These are phyloP conservation scores for Patellifolia procumbens DNA, from an alignment of 179 eudicot species.

Conservation along the genomic window DNA sequence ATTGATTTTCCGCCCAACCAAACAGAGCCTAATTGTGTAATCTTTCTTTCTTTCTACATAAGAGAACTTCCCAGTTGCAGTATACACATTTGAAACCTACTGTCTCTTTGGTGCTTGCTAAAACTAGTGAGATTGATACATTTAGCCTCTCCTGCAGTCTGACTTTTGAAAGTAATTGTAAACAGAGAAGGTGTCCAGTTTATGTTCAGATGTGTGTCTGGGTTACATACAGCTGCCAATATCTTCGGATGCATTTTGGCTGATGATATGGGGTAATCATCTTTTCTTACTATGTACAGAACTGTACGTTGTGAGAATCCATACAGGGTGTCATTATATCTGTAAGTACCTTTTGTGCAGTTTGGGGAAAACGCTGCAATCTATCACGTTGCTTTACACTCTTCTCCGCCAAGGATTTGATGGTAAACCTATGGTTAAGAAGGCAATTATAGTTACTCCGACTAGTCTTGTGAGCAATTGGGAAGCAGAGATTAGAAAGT, in stretches of 20 bases:
- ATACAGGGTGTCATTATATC: conserved; percentile 4
- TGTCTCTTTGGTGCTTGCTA: neutral
- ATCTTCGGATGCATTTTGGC: conserved; percentile 96
- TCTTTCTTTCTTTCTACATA: neutral
- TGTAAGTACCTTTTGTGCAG: conserved; percentile 41
- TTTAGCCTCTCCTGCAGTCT: neutral
- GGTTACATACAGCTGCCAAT: conserved; percentile 54
- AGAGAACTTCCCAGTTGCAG: neutral
- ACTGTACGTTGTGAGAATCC: conserved; percentile 2
- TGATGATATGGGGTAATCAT: conserved; percentile 96
- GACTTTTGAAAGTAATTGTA: conserved; percentile 6
- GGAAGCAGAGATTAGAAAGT: conserved; percentile 97
- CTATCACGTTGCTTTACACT: conserved; percentile 90
- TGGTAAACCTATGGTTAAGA: conserved; percentile 90
- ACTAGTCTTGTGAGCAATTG: conserved; percentile 98
- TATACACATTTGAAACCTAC: conserved; percentile 8
- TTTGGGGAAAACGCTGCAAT: conserved; percentile 96
- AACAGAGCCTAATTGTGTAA: neutral
- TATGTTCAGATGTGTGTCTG: conserved; percentile 98
- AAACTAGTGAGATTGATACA: neutral
- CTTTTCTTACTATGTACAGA: conserved; percentile 18
- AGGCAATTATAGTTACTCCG: conserved; percentile 96
- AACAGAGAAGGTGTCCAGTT: conserved; percentile 99
- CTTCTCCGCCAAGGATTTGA: conserved; percentile 96
- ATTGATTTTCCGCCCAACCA: too few relatives aligned